Percentiles rank a stretch among this genome's conserved stretches.
These are phyloP conservation scores for Tetragonia tetragonoides DNA, from an alignment of 148 eudicot genomes.

Conservation along the genomic window DNA sequence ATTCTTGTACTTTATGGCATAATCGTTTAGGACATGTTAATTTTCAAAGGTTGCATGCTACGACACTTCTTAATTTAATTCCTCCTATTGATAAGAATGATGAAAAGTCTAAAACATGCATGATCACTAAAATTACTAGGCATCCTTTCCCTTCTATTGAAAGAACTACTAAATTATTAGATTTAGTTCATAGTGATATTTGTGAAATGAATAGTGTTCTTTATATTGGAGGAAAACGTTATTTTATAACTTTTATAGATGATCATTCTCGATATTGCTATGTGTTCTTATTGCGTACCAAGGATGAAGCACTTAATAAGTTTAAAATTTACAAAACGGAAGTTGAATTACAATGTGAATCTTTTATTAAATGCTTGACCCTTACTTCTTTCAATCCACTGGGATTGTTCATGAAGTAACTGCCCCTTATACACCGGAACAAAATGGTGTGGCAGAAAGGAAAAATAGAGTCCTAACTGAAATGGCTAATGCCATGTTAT, in stretches of 20 bases:
- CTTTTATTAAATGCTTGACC: not conserved
- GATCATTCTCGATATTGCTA: conserved; percentile 6
- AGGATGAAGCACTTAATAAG: not conserved
- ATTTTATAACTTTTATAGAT: not conserved
- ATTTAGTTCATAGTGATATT: not conserved
- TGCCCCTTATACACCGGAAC: conserved; percentile 10
- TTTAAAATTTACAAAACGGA: not conserved
- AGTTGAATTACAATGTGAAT: not conserved
- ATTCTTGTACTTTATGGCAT: not conserved
- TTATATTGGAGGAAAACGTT: not conserved
- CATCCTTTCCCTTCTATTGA: not conserved
- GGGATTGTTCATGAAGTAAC: not conserved
- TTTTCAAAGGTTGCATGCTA: not conserved
- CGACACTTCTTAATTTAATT: not conserved
- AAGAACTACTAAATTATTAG: not conserved
- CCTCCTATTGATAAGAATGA: not conserved
- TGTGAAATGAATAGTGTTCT: not conserved
- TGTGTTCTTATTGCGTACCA: not conserved
- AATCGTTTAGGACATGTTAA: conserved; percentile 3
- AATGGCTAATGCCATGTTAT: conserved; percentile 10
- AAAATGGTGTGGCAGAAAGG: conserved; percentile 11
- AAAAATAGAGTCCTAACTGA: conserved; percentile 10
- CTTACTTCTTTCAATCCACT: not conserved
- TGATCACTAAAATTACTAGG: not conserved
- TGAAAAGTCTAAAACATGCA: not conserved